These are phyloP conservation scores for Populus trichocarpa DNA, from an alignment of 441 rosid genomes.

Conservation along the genomic window DNA sequence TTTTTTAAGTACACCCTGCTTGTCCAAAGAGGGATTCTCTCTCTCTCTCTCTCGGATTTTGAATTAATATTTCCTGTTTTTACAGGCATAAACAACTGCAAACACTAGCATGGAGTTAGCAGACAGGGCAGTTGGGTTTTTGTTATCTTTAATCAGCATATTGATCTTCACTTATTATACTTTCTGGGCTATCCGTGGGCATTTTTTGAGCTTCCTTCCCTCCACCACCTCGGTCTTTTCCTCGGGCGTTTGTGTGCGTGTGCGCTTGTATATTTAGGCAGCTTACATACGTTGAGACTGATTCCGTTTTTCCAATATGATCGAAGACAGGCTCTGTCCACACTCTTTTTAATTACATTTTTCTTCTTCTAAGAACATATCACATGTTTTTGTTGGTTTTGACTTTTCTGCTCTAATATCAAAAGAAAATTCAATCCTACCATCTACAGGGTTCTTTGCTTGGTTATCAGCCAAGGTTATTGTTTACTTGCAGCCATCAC, in stretches of 20 bases:
- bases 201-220: neutral
- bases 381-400: neutral
- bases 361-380: neutral
- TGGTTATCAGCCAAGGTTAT: neutral
- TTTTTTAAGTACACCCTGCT: no score
- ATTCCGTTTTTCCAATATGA: no score
- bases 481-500: neutral
- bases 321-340: neutral
- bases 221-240: no score
- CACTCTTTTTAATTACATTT: neutral
- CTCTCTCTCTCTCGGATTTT: neutral
- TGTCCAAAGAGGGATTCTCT: neutral
- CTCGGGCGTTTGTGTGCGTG: no score
- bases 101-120: slow-evolving; percentile 63
- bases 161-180: slow-evolving; percentile 84
- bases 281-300: no score
- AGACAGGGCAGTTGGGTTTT: slow-evolving; percentile 73
- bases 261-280: no score
- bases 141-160: slow-evolving; percentile 61
- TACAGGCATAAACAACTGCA: slow-evolving; percentile 10
- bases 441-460: neutral
- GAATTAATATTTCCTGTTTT: neutral
- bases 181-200: slow-evolving; percentile 65
- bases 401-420: neutral
- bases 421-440: neutral